A percentile compares a stretch with the other conserved stretches of the same genome.
These are phyloP conservation scores for Plectosphaerella plurivora DNA, from an alignment of 2,329 filamentous ascomycete species.

Conservation along the genomic window DNA sequence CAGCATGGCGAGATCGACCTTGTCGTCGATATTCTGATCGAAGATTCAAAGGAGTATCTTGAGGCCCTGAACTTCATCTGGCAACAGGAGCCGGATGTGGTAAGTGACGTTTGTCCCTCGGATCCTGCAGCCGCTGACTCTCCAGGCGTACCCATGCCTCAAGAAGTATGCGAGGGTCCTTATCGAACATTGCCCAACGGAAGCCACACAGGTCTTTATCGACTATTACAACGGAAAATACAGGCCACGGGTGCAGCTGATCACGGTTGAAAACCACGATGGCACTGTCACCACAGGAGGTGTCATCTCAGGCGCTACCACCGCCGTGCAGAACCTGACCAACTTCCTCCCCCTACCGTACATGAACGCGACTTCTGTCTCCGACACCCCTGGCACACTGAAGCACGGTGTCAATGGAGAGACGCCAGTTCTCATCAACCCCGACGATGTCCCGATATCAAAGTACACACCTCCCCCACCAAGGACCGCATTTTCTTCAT, in stretches of 20 bases:
- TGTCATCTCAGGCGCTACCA: conserved; percentile 46
- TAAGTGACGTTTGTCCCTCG: conserved; percentile 33
- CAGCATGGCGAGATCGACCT: conserved; percentile 92
- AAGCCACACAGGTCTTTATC: conserved; percentile 84
- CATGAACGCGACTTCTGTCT: conserved; percentile 61
- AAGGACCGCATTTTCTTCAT: conserved; percentile 88
- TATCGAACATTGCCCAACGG: conserved; percentile 76
- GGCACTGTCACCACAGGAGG: conserved; percentile 34
- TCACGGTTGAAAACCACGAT: conserved; percentile 25
- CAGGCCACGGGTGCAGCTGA: conserved; percentile 61
- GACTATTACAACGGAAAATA: conserved; percentile 92
- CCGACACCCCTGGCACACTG: conserved; percentile 44
- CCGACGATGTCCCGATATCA: conserved; percentile 38
- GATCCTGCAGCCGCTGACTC: conserved; percentile 21
- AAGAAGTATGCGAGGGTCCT: conserved; percentile 95
- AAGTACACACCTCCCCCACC: conserved; percentile 79
- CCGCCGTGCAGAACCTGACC: conserved; percentile 79
- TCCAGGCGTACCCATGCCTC: conserved; percentile 75
- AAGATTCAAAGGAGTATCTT: conserved; percentile 85
- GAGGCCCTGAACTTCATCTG: conserved; percentile 91
- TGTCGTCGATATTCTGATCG: conserved; percentile 92
- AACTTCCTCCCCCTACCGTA: conserved; percentile 81
- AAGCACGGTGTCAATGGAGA: conserved; percentile 44
- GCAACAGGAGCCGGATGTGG: conserved; percentile 73
- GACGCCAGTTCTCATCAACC: conserved; percentile 43